Conservation (phyloP, 176 grass and related monocot species). For the Triticum turgidum region DNA sequence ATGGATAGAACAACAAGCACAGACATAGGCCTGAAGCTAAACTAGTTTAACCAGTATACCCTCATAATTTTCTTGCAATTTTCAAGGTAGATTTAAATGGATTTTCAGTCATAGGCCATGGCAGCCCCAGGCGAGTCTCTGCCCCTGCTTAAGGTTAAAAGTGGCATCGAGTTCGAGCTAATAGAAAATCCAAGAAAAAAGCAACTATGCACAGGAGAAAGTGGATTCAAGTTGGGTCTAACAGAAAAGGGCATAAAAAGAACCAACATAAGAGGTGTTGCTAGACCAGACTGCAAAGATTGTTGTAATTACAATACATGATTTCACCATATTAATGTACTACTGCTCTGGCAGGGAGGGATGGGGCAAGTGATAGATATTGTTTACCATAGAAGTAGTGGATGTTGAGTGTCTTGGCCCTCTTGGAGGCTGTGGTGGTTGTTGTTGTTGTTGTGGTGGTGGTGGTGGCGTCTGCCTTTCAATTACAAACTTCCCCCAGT, state of each 20-base stretch:
- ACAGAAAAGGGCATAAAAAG: not conserved
- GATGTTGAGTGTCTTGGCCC: conserved; percentile 35
- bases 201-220: not conserved
- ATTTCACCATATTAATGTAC: not conserved
- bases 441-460: not conserved
- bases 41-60: not conserved
- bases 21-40: not conserved
- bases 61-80: not conserved
- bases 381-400: conserved; percentile 23
- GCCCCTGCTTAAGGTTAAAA: not conserved
- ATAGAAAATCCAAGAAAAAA: conserved; percentile 5
- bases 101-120: not conserved
- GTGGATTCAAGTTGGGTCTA: not conserved
- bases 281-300: not conserved
- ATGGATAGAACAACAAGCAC: not conserved
- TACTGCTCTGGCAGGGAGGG: not conserved
- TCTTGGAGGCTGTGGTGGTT: conserved; percentile 28
- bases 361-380: not conserved
- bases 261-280: not conserved
- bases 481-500: conserved; percentile 71
- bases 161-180: not conserved
- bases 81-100: not conserved
- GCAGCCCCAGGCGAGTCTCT: not conserved
- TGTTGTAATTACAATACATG: not conserved
- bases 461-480: conserved; percentile 37